Evolutionary conservation across 495 filamentous ascomycete genomes (phyloP).

Genomic region (Penicillium parvum): DNA sequence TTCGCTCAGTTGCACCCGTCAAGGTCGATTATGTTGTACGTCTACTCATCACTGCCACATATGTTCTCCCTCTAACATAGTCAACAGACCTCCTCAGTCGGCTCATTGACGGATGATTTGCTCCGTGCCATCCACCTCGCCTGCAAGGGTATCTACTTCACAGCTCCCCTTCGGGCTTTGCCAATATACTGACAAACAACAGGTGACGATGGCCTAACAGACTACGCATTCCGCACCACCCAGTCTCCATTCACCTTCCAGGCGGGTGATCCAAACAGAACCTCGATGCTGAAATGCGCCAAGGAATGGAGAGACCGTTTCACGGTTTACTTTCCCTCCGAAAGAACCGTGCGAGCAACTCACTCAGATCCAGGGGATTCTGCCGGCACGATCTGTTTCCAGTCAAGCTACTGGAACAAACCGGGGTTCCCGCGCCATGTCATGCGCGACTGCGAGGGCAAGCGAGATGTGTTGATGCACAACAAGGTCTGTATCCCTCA

Average conservation of each 20-base stretch:
- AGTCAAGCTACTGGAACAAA: slow-evolving; percentile 60
- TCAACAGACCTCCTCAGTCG: slow-evolving; percentile 74
- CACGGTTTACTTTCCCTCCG: slow-evolving; percentile 79
- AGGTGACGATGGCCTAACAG: slow-evolving; percentile 58
- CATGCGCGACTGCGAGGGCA: slow-evolving; percentile 70
- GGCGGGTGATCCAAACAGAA: slow-evolving; percentile 9
- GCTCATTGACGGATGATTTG: slow-evolving; percentile 64
- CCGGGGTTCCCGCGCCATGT: slow-evolving; percentile 63
- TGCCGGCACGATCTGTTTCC: slow-evolving; percentile 80
- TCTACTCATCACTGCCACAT: not conserved
- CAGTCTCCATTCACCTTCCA: slow-evolving; percentile 20
- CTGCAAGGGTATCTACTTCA: slow-evolving; percentile 54
- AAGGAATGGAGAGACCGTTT: slow-evolving; percentile 50
- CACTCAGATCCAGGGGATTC: slow-evolving; percentile 48
- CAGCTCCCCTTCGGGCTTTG: too few relatives aligned
- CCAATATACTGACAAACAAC: too few relatives aligned
- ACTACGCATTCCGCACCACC: slow-evolving; percentile 47
- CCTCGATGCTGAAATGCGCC: slow-evolving; percentile 16
- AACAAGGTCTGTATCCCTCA: slow-evolving; percentile 55
- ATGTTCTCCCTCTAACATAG: slow-evolving; percentile 4
- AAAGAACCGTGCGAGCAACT: slow-evolving; percentile 62
- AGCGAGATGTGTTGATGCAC: slow-evolving; percentile 74
- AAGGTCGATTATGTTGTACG: slow-evolving; percentile 59
- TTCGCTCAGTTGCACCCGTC: slow-evolving; percentile 42
- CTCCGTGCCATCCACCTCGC: slow-evolving; percentile 70